Base-by-base conservation (phyloP, 108 stramenopile genomes). In the Conticribra guillardii region DNA sequence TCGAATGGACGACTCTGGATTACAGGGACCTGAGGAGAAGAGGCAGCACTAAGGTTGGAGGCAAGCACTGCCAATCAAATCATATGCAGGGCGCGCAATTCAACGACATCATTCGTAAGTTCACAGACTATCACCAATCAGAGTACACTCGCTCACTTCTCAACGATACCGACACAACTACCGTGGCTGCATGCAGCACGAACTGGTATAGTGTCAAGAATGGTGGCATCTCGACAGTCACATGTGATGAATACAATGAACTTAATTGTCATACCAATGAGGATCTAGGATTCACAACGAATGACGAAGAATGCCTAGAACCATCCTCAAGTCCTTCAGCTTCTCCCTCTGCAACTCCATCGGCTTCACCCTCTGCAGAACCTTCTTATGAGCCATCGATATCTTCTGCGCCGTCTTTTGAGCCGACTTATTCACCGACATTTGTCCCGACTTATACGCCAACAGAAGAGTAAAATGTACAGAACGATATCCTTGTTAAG, bases 121-220 rank as follows among this genome's bases (percentile, higher is more conserved):
- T 48, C 34, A 65, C 64, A 18, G 21, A 32, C 17, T 65, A 32
- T 28, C 24, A 33, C 19, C 24, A 65, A 1, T 24, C 47, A 16
- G 64, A 52, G 22, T 2, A 34, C n/a, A 23, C 64, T 5, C 30
- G 46, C 1, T 52, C 64, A 32, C 64, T 65, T 18, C 64, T 65
- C 2, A 65, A 65, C 47, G 64, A 65, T 30, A 65, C 64, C 19
- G 64, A 65, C 33, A 65, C 52, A 7, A 34, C 29, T 16, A 14
- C 18, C 2, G 64, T 65, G n/a, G 64, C 64, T 4, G 17, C 31
- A 37, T 65, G 64, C 21, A 65, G 64, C 15, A 30, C 28, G 26
- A 65, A 65, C 32, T 65, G 64, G 64, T 65, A 63, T 30, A 50
- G 52, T 41, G 64, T 65, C 16, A 37, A 37, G 7, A 65, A 54